phyloP scores from a whole-genome alignment of 148 eudicot genomes.

The Polygonum aviculare region DNA sequence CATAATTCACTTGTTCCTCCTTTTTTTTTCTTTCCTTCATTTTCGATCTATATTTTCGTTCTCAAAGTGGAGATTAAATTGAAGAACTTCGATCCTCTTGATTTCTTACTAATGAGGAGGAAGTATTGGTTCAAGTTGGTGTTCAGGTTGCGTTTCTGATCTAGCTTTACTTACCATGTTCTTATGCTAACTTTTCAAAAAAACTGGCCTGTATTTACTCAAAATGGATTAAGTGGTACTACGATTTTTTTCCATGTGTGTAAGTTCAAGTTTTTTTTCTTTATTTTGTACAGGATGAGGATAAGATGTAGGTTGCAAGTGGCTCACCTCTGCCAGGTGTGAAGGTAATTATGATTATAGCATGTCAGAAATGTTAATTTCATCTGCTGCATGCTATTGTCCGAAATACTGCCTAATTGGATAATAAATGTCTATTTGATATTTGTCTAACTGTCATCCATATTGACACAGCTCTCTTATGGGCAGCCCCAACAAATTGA shows the following conservation, averaged over 20 bases:
- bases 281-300: slow-evolving; percentile 41
- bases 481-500: slow-evolving; percentile 62
- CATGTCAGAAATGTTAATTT: slow-evolving; percentile 2
- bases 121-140: slow-evolving; percentile 26
- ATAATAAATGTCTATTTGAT: too few species aligned
- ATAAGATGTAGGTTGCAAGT: slow-evolving; percentile 48
- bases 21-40: too few species aligned
- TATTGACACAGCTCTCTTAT: neutral
- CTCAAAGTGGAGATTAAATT: too few species aligned
- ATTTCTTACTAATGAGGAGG: slow-evolving; percentile 23
- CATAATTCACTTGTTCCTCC: too few species aligned
- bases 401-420: neutral
- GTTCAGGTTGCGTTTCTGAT: slow-evolving; percentile 35
- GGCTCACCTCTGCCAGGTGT: slow-evolving; percentile 99
- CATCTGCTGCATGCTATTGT: neutral
- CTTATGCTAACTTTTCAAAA: neutral
- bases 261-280: slow-evolving; percentile 6
- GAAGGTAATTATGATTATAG: slow-evolving; percentile 57
- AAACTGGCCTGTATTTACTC: too few species aligned
- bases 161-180: neutral
- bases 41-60: too few species aligned
- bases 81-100: too few species aligned
- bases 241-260: neutral
- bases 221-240: too few species aligned
- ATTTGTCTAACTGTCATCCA: neutral